Conservation (phyloP, 495 filamentous ascomycete genomes). For the Filosporella fistucella region DNA sequence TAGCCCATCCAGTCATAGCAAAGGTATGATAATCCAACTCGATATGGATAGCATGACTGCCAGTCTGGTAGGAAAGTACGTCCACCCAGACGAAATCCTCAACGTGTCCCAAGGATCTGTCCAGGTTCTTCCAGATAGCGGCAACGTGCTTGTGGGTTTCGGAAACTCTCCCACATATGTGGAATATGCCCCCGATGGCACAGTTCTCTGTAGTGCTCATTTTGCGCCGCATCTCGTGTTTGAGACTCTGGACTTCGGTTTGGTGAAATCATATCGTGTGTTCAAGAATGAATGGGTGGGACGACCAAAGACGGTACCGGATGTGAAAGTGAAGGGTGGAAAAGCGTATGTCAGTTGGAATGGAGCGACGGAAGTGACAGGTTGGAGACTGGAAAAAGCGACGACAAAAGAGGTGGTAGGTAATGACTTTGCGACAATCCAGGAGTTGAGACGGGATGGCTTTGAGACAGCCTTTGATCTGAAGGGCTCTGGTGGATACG, state of each 20-base stretch:
- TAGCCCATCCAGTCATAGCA: constrained; percentile 48
- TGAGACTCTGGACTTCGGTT: neutral
- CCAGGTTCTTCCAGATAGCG: constrained; percentile 46
- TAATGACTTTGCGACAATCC: neutral
- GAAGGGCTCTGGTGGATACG: neutral
- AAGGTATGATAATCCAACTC: constrained; percentile 54
- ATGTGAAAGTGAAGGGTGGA: neutral
- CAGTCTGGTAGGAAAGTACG: constrained; percentile 37
- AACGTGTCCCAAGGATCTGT: constrained; percentile 59
- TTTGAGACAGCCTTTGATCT: constrained; percentile 1
- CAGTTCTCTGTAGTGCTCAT: constrained; percentile 30
- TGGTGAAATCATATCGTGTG: neutral
- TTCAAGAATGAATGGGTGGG: constrained; percentile 1
- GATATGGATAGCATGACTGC: constrained; percentile 49
- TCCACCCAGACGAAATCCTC: constrained; percentile 38
- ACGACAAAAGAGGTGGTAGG: neutral
- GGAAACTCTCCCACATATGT: constrained; percentile 54
- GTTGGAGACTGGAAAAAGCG: neutral
- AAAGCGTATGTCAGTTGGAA: constrained; percentile 1
- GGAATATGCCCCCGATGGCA: constrained; percentile 52
- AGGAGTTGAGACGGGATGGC: neutral
- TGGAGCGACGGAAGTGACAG: neutral
- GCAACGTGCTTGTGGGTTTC: constrained; percentile 56
- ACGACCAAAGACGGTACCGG: neutral
- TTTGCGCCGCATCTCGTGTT: neutral